These are phyloP conservation scores for Pseudocercospora macadamiae DNA, from an alignment of 2,329 filamentous ascomycete genomes.

Conservation along the genomic window DNA sequence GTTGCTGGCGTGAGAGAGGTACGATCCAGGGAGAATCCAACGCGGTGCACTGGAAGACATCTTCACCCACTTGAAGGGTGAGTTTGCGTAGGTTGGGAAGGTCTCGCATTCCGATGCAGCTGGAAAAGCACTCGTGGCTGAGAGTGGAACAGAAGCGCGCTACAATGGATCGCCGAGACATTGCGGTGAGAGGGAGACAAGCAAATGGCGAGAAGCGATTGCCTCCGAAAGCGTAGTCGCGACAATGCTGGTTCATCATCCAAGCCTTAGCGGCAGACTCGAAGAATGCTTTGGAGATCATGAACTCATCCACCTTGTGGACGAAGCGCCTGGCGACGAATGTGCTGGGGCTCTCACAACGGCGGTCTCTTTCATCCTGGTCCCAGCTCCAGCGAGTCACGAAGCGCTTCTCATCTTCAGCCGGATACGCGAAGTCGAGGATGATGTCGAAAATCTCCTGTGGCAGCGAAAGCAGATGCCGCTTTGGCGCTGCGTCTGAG, in stretches of 20 bases:
- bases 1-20: no score
- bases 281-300: slow-evolving; percentile 11
- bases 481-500: not conserved
- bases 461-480: not conserved
- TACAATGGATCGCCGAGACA: not conserved
- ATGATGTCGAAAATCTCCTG: slow-evolving; percentile 6
- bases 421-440: slow-evolving; percentile 7
- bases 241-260: not conserved
- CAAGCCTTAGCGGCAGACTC: not conserved
- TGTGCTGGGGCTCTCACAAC: not conserved
- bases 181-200: not conserved
- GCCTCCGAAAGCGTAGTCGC: not conserved
- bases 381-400: not conserved
- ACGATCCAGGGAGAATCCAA: no score
- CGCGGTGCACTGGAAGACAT: no score
- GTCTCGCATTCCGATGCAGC: no score
- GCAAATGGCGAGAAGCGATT: not conserved
- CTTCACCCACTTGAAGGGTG: no score
- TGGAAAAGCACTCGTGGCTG: not conserved
- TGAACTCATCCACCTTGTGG: not conserved
- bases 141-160: not conserved
- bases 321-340: not conserved
- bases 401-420: not conserved
- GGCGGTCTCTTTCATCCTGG: not conserved
- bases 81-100: no score